phyloP scores from a whole-genome alignment of 2,329 filamentous ascomycete species.

The Penicillium sp. region DNA sequence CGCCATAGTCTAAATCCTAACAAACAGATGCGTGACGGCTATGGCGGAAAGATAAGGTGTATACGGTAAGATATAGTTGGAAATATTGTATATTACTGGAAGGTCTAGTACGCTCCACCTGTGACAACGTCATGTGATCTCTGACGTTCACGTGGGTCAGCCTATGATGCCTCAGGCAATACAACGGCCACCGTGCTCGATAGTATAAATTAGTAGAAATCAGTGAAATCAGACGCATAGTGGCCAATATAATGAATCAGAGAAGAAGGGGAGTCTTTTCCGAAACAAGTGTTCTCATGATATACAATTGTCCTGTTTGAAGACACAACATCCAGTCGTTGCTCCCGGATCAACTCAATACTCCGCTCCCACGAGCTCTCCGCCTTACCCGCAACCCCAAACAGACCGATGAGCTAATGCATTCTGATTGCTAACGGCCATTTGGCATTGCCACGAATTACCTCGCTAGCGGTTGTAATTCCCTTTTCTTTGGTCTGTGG shows the following conservation, averaged over 20 bases:
- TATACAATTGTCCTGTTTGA: neutral
- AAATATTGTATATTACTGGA: too few species aligned
- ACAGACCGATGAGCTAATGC: constrained; percentile 30
- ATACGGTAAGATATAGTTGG: too few species aligned
- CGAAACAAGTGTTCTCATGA: neutral
- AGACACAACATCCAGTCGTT: neutral
- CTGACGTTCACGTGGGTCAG: neutral
- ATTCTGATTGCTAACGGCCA: constrained; percentile 16
- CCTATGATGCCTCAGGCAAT: neutral
- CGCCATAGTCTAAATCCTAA: too few species aligned
- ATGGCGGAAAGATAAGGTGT: too few species aligned
- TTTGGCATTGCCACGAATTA: constrained; percentile 9
- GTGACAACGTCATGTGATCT: neutral
- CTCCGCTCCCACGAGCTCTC: constrained; percentile 27
- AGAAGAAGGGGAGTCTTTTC: neutral
- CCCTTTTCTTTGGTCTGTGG: neutral
- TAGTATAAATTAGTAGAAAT: neutral
- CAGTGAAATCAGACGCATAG: neutral
- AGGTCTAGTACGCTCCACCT: too few species aligned
- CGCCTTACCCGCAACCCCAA: constrained; percentile 29
- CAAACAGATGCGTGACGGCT: too few species aligned
- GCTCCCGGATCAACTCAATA: constrained; percentile 20
- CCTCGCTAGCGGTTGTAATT: constrained; percentile 1
- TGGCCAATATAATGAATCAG: neutral
- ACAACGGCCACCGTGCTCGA: neutral